Conservation (phyloP, 202 grass and related monocot genomes). For the Alloteropsis angusta region DNA sequence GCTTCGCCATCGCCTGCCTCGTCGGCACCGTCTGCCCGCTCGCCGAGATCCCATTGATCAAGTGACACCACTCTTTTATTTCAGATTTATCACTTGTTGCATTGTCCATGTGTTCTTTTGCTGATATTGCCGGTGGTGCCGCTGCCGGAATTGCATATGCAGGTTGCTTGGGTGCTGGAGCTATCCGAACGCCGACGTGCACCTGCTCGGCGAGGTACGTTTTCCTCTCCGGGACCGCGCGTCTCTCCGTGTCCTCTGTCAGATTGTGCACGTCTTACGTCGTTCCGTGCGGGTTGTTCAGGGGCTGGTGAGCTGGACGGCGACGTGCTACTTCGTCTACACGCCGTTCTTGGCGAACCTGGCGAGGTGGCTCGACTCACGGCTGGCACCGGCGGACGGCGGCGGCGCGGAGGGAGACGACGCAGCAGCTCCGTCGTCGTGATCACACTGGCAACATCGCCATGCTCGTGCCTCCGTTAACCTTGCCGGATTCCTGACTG, state of each 20-base stretch:
- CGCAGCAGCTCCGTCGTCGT: background rate
- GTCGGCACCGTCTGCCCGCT: conserved; percentile 67
- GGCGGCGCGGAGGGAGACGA: background rate
- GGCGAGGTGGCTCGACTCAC: conserved; percentile 47
- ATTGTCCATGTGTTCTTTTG: too few species aligned
- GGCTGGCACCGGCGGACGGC: background rate
- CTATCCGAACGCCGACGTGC: conserved; percentile 73
- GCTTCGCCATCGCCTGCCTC: conserved; percentile 83
- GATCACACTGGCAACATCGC: background rate
- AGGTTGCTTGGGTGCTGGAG: conserved; percentile 71
- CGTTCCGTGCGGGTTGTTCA: conserved; percentile 11
- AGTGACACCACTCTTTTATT: conserved; percentile 14
- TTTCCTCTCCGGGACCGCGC: background rate
- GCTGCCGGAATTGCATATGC: background rate
- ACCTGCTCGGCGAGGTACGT: conserved; percentile 57
- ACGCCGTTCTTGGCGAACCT: conserved; percentile 76
- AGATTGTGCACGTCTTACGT: background rate
- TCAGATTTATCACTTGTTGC: background rate
- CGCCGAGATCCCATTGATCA: conserved; percentile 79
- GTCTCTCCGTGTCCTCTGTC: background rate
- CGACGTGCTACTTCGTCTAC: conserved; percentile 88
- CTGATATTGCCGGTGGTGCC: background rate
- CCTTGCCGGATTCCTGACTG: background rate
- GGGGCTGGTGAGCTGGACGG: conserved; percentile 90
- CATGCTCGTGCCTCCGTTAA: background rate